Evolutionary conservation across 495 filamentous ascomycete species (phyloP).

Genomic region (Parathielavia appendiculata): DNA sequence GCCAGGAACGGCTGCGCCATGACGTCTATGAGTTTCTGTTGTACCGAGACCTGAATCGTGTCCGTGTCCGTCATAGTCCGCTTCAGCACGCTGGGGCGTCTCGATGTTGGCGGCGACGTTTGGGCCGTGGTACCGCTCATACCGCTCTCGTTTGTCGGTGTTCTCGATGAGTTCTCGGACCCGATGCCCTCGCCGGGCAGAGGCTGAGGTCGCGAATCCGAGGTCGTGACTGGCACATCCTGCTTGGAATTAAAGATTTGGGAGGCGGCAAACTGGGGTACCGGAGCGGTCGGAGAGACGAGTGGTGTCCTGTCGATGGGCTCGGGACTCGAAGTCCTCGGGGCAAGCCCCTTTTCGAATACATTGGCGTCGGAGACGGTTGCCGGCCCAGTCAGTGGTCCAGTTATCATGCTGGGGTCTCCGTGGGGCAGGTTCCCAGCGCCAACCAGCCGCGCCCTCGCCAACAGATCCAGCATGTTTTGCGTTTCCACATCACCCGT

Average conservation of each 20-base stretch:
- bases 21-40: conserved; percentile 81
- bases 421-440: conserved; percentile 44
- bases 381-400: conserved; percentile 73
- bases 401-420: conserved; percentile 41
- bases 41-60: conserved; percentile 60
- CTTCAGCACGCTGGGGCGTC: conserved; percentile 65
- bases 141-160: conserved; percentile 51
- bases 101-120: conserved; percentile 50
- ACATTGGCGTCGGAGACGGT: conserved; percentile 61
- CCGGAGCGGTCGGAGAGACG: conserved; percentile 32
- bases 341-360: conserved; percentile 72
- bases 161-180: conserved; percentile 53
- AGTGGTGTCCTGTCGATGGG: conserved; percentile 34
- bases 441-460: conserved; percentile 69
- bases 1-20: conserved; percentile 76
- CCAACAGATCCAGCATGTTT: conserved; percentile 82
- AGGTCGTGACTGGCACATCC: not conserved
- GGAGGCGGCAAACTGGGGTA: not conserved
- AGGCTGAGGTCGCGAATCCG: conserved; percentile 4
- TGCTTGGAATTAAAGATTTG: not conserved
- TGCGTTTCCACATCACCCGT: conserved; percentile 83
- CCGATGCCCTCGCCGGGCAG: conserved; percentile 19
- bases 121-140: conserved; percentile 49
- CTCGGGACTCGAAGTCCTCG: conserved; percentile 50
- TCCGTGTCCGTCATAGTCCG: conserved; percentile 82